These are phyloP conservation scores for Termitomyces sp. DNA, from an alignment of 768 basidiomycete genomes.

Conservation along the genomic window DNA sequence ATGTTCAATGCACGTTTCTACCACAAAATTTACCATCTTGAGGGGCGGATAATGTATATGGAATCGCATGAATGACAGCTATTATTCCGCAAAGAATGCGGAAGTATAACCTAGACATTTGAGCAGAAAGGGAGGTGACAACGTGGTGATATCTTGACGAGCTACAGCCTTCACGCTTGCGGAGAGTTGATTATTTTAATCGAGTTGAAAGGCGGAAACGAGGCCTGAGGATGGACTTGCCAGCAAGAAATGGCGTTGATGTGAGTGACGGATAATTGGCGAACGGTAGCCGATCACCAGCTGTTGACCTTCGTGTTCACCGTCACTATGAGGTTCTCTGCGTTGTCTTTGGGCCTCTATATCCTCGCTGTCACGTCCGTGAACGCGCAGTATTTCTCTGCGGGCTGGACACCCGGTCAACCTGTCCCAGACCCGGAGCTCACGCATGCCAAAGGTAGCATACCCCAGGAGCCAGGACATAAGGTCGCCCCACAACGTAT, in stretches of 20 bases:
- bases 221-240: background rate
- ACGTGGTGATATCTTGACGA: background rate
- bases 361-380: slow-evolving; percentile 32
- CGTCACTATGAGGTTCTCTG: slow-evolving; percentile 47
- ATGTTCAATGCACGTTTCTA: background rate
- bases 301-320: background rate
- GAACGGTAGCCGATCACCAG: background rate
- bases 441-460: slow-evolving; percentile 13
- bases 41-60: slow-evolving; percentile 22
- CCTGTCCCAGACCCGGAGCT: slow-evolving; percentile 28
- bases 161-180: background rate
- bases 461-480: slow-evolving; percentile 14
- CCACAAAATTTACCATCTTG: slow-evolving; percentile 32
- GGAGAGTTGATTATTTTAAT: background rate
- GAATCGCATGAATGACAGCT: slow-evolving; percentile 7
- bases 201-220: background rate
- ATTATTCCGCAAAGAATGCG: slow-evolving; percentile 14
- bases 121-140: background rate
- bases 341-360: slow-evolving; percentile 27
- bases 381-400: slow-evolving; percentile 71
- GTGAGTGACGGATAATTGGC: too few relatives aligned
- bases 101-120: slow-evolving; percentile 9
- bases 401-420: slow-evolving; percentile 80
- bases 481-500: slow-evolving; percentile 16
- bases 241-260: background rate